Evolutionary conservation across 140 eudicot genomes (phyloP).

Genomic region (Senecio squalidus): DNA sequence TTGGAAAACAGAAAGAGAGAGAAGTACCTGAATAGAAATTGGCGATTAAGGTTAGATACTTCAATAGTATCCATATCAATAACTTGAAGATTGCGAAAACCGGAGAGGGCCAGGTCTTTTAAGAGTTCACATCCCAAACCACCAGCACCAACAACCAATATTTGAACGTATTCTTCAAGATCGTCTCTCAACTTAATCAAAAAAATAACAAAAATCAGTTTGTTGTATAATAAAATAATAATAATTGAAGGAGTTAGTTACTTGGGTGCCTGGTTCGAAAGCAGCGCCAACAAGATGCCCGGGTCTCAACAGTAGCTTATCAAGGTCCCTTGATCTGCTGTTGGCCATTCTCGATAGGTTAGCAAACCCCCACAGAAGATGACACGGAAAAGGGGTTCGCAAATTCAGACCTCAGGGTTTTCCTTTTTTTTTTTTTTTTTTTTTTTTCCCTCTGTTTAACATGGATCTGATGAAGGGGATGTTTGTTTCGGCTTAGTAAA

Average conservation of each 20-base stretch:
- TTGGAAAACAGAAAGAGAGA: too few relatives aligned
- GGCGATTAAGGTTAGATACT: conserved; percentile 92
- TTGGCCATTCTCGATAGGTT: too few relatives aligned
- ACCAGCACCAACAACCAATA: conserved; percentile 97
- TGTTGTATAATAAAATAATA: background rate
- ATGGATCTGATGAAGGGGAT: too few relatives aligned
- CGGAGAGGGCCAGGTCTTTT: conserved; percentile 86
- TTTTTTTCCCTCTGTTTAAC: too few relatives aligned
- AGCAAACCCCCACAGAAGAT: too few relatives aligned
- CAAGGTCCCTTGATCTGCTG: conserved; percentile 80
- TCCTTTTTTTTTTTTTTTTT: too few relatives aligned
- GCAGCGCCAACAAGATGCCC: conserved; percentile 75
- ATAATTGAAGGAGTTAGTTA: conserved; percentile 11
- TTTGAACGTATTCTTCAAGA: conserved; percentile 56
- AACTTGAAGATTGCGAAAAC: conserved; percentile 72
- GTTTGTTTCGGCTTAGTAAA: too few relatives aligned
- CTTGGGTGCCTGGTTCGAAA: conserved; percentile 81
- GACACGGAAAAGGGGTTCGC: too few relatives aligned
- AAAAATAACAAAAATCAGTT: too few relatives aligned
- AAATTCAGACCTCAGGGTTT: too few relatives aligned
- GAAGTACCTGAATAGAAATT: conserved; percentile 94
- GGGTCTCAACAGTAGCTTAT: conserved; percentile 84
- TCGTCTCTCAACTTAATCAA: conserved; percentile 94
- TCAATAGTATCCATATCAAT: conserved; percentile 97
- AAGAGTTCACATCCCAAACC: conserved; percentile 95